Base-by-base conservation (phyloP, 176 grass and related monocot species). In the Pontederia paniculata region DNA sequence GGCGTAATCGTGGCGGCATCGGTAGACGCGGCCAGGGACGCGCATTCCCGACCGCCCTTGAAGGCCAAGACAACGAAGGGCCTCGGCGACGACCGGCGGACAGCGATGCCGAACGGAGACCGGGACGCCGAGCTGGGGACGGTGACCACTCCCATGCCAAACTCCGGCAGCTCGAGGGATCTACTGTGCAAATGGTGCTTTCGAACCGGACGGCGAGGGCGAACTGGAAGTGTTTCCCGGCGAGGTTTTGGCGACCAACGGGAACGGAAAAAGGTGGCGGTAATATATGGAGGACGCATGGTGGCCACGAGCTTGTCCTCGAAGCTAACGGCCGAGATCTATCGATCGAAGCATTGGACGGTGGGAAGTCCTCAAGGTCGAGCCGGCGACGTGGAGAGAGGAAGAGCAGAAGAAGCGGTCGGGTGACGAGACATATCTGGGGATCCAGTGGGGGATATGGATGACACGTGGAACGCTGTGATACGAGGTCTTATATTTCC, bases 401-500 rank as follows among this genome's bases (percentile, higher is more conserved):
- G 52, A 0, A 18, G 59, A 25, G 73, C 72, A 63, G 54, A 9
- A 10, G 8, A 13, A 9, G 43, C 11, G 48, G 14, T 9, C 17
- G 60, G 15, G 17, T 8, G 42, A 42, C 21, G 64, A 76, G 63
- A 59, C 67, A 44, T 46, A 63, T 75, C 37, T 73, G 57, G n/a
- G 65, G 16, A 18, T 12, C 50, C 51, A 67, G 76, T 84, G 91
- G 91, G 81, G 89, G 91, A 78, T 62, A 58, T 44, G 7, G 2
- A 31, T 57, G 76, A 77, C 91, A 81, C 91, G 71, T 74, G 91
- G 70, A 25, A 20, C 55, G 67, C 3, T 57, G n/a, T 63, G 22
- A 96, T 86, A 80, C 80, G 85, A 61, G 44, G 48, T 37, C 5
- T 63, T 63, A 71, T 83, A 89, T 89, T 70, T 71, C 64, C 42